Evolutionary conservation across 2,329 filamentous ascomycete species (phyloP), one percentile per base, ranked within the genome.

Genomic region (Penicillium sp.): DNA sequence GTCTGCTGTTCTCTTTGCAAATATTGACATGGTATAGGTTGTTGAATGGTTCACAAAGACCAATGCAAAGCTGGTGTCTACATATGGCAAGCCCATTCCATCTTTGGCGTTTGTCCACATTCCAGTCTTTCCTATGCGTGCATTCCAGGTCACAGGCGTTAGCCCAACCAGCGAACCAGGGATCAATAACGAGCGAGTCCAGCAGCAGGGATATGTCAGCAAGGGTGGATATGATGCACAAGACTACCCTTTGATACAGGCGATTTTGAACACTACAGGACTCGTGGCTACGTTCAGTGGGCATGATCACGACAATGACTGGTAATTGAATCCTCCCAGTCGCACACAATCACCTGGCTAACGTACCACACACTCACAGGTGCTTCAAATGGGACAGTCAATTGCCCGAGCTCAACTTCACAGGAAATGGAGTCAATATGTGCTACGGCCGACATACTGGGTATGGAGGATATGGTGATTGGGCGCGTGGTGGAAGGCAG

Each of bases 401-500:
- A 2, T 64, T 73, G 3, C 61, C 69, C 1, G 61, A 59, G 11
- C 68, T 65, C 43, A 67, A 66, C 16, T 24, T 73, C 2, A 70
- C 68, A 0, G 81, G 79, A 0, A 79, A 77, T 52, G 79, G 78
- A 1, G 49, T 77, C 5, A 67, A 72, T 42, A 55, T 81, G 61
- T 89, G 87, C 63, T 84, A 84, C 59, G 85, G 85, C 5, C 83
- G 88, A 59, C 86, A 87, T 60, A 81, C 84, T 0, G 87, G 88
- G 0, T 90, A 90, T 52, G 88, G 87, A 0, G 87, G 88, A 0
- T 90, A 90, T 61, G 85, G 86, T 0, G 76, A 77, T 43, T 88
- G 83, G 83, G 80, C 81, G 9, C 81, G 87, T 0, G 87, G 87
- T 1, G 79, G 80, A 4, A 76, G 85, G 1, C 82, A 87, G 60